Conservation (phyloP, 2,329 filamentous ascomycete species). For the Furcasterigmium sp. region DNA sequence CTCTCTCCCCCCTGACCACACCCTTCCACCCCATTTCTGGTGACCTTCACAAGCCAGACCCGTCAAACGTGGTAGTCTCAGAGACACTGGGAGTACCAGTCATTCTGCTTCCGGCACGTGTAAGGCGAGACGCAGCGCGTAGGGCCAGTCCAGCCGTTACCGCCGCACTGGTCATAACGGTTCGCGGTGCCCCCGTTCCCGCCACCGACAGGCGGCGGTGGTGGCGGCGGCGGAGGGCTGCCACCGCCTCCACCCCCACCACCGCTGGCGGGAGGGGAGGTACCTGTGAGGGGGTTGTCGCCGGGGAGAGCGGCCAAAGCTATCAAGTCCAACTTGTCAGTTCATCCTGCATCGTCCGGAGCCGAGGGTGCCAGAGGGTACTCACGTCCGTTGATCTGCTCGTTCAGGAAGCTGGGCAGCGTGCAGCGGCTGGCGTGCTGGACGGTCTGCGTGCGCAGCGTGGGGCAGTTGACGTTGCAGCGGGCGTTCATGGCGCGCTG, state of each 20-base stretch:
- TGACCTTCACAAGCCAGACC: no score
- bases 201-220: not conserved
- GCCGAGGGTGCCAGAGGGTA: not conserved
- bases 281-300: not conserved
- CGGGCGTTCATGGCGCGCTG: conserved; percentile 26
- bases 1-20: not conserved
- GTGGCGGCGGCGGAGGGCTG: not conserved
- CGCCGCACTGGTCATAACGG: conserved; percentile 16
- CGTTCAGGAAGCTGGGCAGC: conserved; percentile 19
- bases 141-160: conserved; percentile 10
- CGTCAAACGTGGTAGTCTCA: no score
- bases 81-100: conserved; percentile 17
- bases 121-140: conserved; percentile 11
- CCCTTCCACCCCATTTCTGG: no score
- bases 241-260: not conserved
- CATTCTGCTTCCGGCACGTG: conserved; percentile 12
- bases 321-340: not conserved
- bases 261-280: not conserved
- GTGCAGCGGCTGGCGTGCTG: conserved; percentile 25
- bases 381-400: conserved; percentile 27
- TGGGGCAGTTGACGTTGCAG: conserved; percentile 23
- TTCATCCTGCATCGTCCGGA: not conserved
- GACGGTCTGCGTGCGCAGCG: conserved; percentile 23
- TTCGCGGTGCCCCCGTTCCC: conserved; percentile 5
- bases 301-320: not conserved